Evolutionary conservation across 495 filamentous ascomycete genomes (phyloP), one percentile per base, ranked within the genome.

Genomic region (Hypoxylon fuscum): DNA sequence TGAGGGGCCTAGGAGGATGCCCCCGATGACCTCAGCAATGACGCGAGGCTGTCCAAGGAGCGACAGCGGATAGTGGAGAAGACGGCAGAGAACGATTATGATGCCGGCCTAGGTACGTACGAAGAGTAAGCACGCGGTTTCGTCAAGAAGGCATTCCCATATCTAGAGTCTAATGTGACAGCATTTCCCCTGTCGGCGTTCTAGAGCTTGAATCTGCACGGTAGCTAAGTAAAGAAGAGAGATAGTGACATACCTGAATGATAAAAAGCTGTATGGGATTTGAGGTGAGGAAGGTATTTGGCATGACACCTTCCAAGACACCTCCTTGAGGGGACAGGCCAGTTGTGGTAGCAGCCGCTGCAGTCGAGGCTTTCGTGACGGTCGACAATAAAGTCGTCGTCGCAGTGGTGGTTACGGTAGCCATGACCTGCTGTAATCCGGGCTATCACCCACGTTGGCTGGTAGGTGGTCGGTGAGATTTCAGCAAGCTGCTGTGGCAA

Each of bases 181-280:
- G 41, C 23, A 64, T 50, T 38, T 51, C 22, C 15, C 35, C 8
- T 6, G 27, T 17, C 0, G 14, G 49, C 4, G n/a, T 27, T 22
- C 21, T 12, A 22, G 17, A 22, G 18, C 37, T 37, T 11, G 8
- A 31, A 53, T 18, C 15, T 21, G 21, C 46, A 31, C 44, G 25
- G 50, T 60, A 50, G 37, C 22, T 32, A 17, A n/a, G 22, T 20
- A 17, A 8, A 32, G 1, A 18, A 53, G 10, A 20, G 14, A 23
- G 47, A 17, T 23, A 11, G 17, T 34, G 2, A 49, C 75, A 51
- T 80, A 88, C 93, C 87, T 98, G 94, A 46, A 98, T 92, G 66
- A 97, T 97, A 73, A 98, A 98, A 25, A 96, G 71, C 34, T 90
- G 86, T 63, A 98, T 90, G n/a, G 95, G 95, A 61, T 96, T 91